These are phyloP conservation scores for Oldenlandia corymbosa DNA, from an alignment of 257 asterid genomes.

Conservation along the genomic window DNA sequence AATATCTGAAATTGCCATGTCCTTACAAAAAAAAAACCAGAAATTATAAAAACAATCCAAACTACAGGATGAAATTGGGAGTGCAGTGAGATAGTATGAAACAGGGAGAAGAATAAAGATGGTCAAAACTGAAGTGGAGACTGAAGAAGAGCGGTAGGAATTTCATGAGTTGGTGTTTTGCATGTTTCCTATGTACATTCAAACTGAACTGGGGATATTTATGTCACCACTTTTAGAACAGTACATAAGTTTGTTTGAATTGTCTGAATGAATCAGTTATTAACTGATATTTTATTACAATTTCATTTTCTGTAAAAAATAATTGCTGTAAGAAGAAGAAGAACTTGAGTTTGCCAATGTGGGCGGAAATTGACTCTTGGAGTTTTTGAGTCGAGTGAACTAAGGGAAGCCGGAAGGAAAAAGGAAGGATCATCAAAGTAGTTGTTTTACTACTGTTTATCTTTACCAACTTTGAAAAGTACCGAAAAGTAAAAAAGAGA, in stretches of 20 bases:
- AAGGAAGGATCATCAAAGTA: neutral
- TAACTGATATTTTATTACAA: no score
- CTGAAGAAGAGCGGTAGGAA: conserved; percentile 36
- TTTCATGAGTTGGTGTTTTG: conserved; percentile 36
- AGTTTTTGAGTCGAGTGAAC: neutral
- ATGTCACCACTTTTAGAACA: conserved; percentile 5
- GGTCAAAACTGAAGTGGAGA: conserved; percentile 33
- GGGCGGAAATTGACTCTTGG: neutral
- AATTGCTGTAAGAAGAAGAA: no score
- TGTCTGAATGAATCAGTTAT: no score
- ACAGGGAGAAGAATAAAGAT: conserved; percentile 9
- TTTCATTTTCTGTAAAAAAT: no score
- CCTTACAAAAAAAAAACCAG: neutral
- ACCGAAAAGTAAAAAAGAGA: no score
- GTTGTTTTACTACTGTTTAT: neutral
- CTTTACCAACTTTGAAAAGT: conserved; percentile 41
- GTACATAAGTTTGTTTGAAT: no score
- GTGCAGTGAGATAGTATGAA: conserved; percentile 47
- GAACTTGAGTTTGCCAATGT: no score
- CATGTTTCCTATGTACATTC: conserved; percentile 25
- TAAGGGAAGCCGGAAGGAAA: conserved; percentile 9
- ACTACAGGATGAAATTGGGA: conserved; percentile 15
- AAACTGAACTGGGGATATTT: neutral
- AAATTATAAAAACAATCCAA: neutral
- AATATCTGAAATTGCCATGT: conserved; percentile 37